These are phyloP conservation scores for Phytophthora fragariaefolia DNA, from an alignment of 352 stramenopile genomes.

Conservation along the genomic window DNA sequence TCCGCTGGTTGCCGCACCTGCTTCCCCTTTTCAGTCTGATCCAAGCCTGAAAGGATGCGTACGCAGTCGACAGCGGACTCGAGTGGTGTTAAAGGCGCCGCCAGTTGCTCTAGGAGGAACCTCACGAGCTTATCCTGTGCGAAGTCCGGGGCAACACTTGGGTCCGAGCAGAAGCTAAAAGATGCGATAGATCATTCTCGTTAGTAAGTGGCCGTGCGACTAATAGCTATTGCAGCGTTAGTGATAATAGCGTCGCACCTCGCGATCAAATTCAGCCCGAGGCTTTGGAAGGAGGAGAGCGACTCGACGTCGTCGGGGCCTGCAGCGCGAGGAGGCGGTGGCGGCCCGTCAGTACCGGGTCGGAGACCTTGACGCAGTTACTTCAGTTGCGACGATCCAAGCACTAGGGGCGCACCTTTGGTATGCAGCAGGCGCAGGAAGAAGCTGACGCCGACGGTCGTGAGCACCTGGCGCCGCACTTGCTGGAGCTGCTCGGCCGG, in stretches of 20 bases:
- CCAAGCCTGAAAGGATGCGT: slow-evolving; percentile 52
- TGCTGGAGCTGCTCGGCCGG: slow-evolving; percentile 49
- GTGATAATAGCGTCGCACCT: slow-evolving; percentile 41
- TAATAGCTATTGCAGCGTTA: not conserved
- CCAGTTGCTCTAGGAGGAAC: slow-evolving; percentile 66
- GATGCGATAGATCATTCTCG: not conserved
- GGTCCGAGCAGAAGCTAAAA: slow-evolving; percentile 70
- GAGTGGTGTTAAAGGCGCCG: slow-evolving; percentile 21
- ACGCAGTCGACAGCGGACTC: slow-evolving; percentile 61
- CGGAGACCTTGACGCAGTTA: not conserved
- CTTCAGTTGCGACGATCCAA: not conserved
- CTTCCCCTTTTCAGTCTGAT: slow-evolving; percentile 53
- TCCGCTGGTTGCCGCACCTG: slow-evolving; percentile 35
- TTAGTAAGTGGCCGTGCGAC: not conserved
- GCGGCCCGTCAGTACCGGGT: not conserved
- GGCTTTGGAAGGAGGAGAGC: slow-evolving; percentile 76
- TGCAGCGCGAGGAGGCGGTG: slow-evolving; percentile 19
- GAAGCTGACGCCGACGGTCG: slow-evolving; percentile 70
- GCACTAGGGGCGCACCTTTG: slow-evolving; percentile 44
- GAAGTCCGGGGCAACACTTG: slow-evolving; percentile 55
- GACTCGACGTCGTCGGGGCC: slow-evolving; percentile 49
- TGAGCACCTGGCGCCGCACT: slow-evolving; percentile 65
- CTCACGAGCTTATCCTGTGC: slow-evolving; percentile 66
- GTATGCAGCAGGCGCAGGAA: slow-evolving; percentile 84
- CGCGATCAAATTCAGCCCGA: slow-evolving; percentile 84